Percentiles rank a stretch among this genome's conserved stretches.
These are phyloP conservation scores for Rasamsonia emersonii DNA, from an alignment of 2,329 filamentous ascomycete genomes.

Conservation along the genomic window DNA sequence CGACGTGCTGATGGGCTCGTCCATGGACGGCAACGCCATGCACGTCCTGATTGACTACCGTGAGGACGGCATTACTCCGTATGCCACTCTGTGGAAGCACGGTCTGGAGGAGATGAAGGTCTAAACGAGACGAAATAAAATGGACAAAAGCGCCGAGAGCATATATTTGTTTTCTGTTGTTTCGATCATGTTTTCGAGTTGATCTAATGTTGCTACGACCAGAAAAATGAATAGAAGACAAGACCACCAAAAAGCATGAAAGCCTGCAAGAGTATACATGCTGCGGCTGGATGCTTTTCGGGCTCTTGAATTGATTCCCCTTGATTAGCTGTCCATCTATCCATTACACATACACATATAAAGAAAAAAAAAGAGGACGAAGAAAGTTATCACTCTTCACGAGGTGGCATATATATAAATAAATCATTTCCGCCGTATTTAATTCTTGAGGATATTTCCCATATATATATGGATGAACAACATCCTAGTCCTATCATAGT, in stretches of 20 bases:
- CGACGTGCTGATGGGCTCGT: slow-evolving; percentile 88
- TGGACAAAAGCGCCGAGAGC: not conserved
- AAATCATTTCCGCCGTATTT: no score
- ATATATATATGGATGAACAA: no score
- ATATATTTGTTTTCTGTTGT: slow-evolving; percentile 2
- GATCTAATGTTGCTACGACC: slow-evolving; percentile 10
- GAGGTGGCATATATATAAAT: no score
- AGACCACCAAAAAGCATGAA: no score
- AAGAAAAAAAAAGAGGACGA: no score
- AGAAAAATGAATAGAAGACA: slow-evolving; percentile 15
- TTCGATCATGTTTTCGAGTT: slow-evolving; percentile 3
- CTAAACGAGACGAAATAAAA: slow-evolving; percentile 41
- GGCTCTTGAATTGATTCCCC: no score
- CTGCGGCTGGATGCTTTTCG: not conserved
- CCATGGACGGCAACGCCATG: slow-evolving; percentile 92
- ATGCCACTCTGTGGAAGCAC: slow-evolving; percentile 89
- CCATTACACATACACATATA: no score
- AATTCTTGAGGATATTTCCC: no score
- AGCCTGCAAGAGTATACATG: no score
- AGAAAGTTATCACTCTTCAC: no score
- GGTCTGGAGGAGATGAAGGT: slow-evolving; percentile 86
- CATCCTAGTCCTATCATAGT: no score
- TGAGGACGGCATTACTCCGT: slow-evolving; percentile 89
- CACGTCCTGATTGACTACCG: slow-evolving; percentile 94
- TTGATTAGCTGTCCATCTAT: no score